Evolutionary conservation across 495 filamentous ascomycete genomes (phyloP).

Genomic region (Rostrohypoxylon terebratum): DNA sequence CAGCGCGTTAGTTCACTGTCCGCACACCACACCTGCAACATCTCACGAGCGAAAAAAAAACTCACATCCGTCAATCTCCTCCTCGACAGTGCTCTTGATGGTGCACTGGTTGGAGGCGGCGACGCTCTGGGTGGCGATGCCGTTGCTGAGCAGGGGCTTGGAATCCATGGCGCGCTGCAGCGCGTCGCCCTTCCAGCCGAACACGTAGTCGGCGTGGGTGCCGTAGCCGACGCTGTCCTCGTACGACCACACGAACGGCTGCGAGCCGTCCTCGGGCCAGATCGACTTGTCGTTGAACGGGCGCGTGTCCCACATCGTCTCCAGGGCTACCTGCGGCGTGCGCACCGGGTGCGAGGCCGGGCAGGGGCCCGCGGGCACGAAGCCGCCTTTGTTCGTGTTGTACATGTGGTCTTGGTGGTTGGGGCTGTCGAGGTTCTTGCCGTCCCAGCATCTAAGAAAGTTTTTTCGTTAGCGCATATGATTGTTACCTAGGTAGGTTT

Average conservation of each 20-base stretch:
- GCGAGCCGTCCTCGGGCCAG: constrained; percentile 54
- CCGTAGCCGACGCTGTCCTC: constrained; percentile 53
- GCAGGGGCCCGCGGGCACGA: constrained; percentile 49
- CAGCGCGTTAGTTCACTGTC: constrained; percentile 6
- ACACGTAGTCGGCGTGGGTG: constrained; percentile 59
- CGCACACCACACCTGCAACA: neutral
- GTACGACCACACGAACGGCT: constrained; percentile 51
- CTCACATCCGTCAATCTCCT: constrained; percentile 57
- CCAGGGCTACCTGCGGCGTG: constrained; percentile 55
- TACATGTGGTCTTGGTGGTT: constrained; percentile 61
- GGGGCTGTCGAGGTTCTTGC: constrained; percentile 60
- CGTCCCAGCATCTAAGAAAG: constrained; percentile 57
- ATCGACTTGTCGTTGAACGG: constrained; percentile 52
- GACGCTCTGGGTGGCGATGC: constrained; percentile 51
- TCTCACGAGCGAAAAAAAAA: constrained; percentile 26
- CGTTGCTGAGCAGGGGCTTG: constrained; percentile 48
- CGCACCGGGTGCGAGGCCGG: constrained; percentile 55
- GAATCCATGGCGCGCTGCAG: constrained; percentile 56
- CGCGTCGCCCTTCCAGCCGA: constrained; percentile 58
- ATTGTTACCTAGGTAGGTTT: neutral
- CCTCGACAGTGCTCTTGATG: constrained; percentile 52
- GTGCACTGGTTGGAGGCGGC: constrained; percentile 54
- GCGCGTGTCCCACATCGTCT: constrained; percentile 58
- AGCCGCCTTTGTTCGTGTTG: constrained; percentile 48
- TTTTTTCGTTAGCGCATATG: constrained; percentile 23